Evolutionary conservation across 225 moss, liverwort and hornwort species (phyloP).

Genomic region (Pseudisothecium myosuroides): DNA sequence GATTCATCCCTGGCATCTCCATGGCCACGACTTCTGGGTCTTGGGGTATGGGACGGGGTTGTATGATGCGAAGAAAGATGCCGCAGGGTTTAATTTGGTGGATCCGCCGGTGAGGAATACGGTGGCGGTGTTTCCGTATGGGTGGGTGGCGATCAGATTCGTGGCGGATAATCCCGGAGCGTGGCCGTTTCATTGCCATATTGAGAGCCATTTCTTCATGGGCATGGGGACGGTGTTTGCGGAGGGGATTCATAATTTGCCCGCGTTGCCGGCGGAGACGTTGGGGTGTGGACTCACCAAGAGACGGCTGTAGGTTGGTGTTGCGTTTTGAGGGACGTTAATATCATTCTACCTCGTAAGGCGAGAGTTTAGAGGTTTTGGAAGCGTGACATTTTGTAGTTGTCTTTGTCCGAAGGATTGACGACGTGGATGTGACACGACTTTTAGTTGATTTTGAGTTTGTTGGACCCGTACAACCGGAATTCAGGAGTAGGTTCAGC

Average conservation of each 20-base stretch:
- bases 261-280: neutral
- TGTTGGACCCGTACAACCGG: neutral
- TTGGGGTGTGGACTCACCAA: constrained; percentile 27
- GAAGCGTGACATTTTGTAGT: neutral
- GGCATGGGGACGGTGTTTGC: constrained; percentile 61
- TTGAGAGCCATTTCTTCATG: constrained; percentile 43
- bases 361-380: neutral
- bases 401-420: neutral
- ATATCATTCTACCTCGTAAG: neutral
- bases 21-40: constrained; percentile 22
- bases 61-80: neutral
- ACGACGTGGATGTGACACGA: neutral
- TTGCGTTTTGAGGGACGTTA: neutral
- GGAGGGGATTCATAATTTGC: constrained; percentile 18
- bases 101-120: constrained; percentile 50
- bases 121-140: constrained; percentile 41
- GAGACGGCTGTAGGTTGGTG: neutral
- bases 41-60: constrained; percentile 32
- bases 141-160: constrained; percentile 51
- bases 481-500: neutral
- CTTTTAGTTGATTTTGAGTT: neutral
- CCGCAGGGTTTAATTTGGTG: constrained; percentile 21
- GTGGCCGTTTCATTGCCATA: constrained; percentile 25
- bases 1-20: constrained; percentile 15
- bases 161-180: constrained; percentile 53